Conservation (phyloP, 2,329 filamentous ascomycete genomes). For the Rugonectria rugulosa region DNA sequence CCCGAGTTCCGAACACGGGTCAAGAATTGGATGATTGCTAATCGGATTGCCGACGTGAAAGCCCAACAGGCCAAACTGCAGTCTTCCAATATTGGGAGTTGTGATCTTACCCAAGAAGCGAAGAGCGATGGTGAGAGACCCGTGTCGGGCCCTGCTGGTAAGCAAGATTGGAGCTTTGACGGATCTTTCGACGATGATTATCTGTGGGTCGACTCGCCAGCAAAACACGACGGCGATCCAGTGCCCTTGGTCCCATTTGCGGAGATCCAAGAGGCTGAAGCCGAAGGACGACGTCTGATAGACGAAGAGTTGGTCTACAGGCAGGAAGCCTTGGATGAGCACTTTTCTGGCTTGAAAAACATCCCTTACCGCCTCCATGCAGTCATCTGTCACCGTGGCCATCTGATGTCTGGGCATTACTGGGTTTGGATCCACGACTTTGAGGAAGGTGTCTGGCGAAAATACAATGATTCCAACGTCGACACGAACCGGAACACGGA, state of each 20-base stretch:
- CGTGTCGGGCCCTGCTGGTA: slow-evolving; percentile 1
- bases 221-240: neutral
- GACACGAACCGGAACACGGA: slow-evolving; percentile 69
- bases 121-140: slow-evolving; percentile 3
- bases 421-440: slow-evolving; percentile 98
- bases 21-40: slow-evolving; percentile 78
- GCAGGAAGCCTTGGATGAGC: slow-evolving; percentile 37
- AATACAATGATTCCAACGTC: slow-evolving; percentile 91
- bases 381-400: slow-evolving; percentile 88
- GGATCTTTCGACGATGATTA: slow-evolving; percentile 48
- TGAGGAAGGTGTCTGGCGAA: slow-evolving; percentile 80
- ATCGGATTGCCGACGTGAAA: slow-evolving; percentile 65
- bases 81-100: slow-evolving; percentile 38
- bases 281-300: slow-evolving; percentile 57
- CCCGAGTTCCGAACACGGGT: slow-evolving; percentile 70
- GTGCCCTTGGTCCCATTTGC: slow-evolving; percentile 17
- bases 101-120: slow-evolving; percentile 12
- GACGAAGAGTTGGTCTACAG: slow-evolving; percentile 49
- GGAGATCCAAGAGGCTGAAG: slow-evolving; percentile 33
- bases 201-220: slow-evolving; percentile 37
- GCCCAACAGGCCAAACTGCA: slow-evolving; percentile 40
- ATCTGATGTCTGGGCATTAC: slow-evolving; percentile 82
- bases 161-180: slow-evolving; percentile 49
- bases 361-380: slow-evolving; percentile 86
- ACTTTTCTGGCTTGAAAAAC: slow-evolving; percentile 61